Evolutionary conservation across 371 early-diverging fungal genomes (phyloP), one percentile per base, ranked within the genome.

Genomic region (Capniomyces stellatus): DNA sequence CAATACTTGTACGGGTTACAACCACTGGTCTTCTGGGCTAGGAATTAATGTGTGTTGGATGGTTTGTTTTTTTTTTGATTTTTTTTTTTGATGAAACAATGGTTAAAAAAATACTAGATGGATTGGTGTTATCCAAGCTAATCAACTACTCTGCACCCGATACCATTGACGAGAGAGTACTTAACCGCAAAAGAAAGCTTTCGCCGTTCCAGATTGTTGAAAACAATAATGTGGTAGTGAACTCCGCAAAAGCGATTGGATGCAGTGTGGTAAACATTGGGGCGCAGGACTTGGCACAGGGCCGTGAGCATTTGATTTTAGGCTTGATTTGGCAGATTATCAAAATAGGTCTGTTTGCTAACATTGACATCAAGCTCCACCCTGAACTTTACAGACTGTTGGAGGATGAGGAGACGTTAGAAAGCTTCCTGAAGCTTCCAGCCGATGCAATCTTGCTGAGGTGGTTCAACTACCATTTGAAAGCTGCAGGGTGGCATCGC

Each of bases 271-370:
- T 94, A 54, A 96, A 96, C 69, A 92, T 94, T 71, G 95, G 95
- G 44, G 76, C 95, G 6, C 78, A 81, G 61, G 95, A 96, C 65
- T 66, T 96, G 54, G 87, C 90, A 50, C 92, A 94, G 64, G 92
- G 87, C 29, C 74, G 90, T 49, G 91, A 91, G 71, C 88, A 92
- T 64, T 74, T 96, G 62, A 82, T 94, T 58, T 74, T 96, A 55
- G 97, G 96, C 8, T 74, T 96, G 22, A 83, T 95, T 56, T 96
- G 96, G 96, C 95, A 95, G 63, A 93, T 95, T 59, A 92, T 95
- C 74, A 94, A 94, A 71, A 87, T 90, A 46, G 92, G 92, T 58
- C 72, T 94, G 58, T 75, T 85, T 54, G 85, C 88, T 64, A 90
- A 88, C 71, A 88, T 92, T 65, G 91, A 93, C 71, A 87, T 96